Evolutionary conservation across 2,329 filamentous ascomycete genomes (phyloP).

Genomic region (Apiospora hydei): DNA sequence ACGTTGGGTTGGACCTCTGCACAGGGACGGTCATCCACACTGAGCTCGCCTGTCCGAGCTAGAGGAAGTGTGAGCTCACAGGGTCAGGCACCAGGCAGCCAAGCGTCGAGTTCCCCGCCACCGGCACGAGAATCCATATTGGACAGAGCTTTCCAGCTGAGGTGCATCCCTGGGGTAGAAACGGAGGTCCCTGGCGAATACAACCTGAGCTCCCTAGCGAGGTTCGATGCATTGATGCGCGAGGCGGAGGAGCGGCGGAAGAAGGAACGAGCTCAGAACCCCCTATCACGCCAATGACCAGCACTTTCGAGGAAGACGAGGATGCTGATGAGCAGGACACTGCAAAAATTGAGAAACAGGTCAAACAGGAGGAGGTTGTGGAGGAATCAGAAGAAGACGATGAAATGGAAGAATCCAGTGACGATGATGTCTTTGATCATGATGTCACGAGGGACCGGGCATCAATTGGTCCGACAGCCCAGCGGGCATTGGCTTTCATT

Average conservation of each 20-base stretch:
- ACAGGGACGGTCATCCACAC: conserved; percentile 64
- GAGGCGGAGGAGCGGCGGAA: conserved; percentile 62
- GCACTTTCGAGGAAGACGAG: conserved; percentile 60
- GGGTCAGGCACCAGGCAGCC: conserved; percentile 44
- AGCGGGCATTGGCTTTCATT: conserved; percentile 60
- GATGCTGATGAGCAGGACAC: conserved; percentile 54
- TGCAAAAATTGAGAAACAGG: neutral
- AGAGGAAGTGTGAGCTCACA: conserved; percentile 64
- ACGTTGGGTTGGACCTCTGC: conserved; percentile 68
- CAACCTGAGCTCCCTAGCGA: conserved; percentile 68
- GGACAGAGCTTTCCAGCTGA: conserved; percentile 71
- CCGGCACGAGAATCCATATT: conserved; percentile 69
- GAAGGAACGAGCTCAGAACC: conserved; percentile 45
- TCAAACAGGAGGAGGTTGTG: conserved; percentile 30
- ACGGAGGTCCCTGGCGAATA: conserved; percentile 62
- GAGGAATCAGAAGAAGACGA: conserved; percentile 49
- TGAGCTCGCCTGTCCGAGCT: conserved; percentile 63
- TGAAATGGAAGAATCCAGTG: conserved; percentile 49
- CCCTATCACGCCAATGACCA: conserved; percentile 49
- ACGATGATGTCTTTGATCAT: conserved; percentile 46
- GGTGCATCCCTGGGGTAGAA: conserved; percentile 68
- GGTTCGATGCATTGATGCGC: conserved; percentile 71
- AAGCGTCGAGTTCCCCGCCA: conserved; percentile 58
- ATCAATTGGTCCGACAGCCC: conserved; percentile 55
- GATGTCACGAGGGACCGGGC: conserved; percentile 35